Evolutionary conservation across 768 basidiomycete species (phyloP).

Genomic region (Boletus coccyginus): DNA sequence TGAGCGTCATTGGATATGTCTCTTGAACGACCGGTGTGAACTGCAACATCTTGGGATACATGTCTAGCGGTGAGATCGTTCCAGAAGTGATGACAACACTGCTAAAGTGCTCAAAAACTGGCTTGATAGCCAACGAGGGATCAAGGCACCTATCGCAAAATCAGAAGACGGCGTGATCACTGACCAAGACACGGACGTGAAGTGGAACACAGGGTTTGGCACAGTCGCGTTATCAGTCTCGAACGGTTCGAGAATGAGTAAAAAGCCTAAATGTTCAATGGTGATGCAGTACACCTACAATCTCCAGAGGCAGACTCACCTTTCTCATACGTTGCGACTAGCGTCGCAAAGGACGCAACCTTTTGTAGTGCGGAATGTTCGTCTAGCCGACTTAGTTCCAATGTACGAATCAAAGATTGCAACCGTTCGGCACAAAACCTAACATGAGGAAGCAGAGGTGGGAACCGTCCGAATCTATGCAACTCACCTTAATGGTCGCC

Average conservation of each 20-base stretch:
- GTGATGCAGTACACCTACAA: neutral
- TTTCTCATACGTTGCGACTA: slow-evolving; percentile 98
- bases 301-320: slow-evolving; percentile 41
- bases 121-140: slow-evolving; percentile 95
- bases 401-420: slow-evolving; percentile 88
- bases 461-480: neutral
- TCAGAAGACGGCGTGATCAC: slow-evolving; percentile 7
- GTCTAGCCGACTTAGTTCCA: slow-evolving; percentile 86
- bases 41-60: slow-evolving; percentile 99
- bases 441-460: neutral
- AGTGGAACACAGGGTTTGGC: slow-evolving; percentile 97
- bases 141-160: slow-evolving; percentile 76
- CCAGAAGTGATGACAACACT: slow-evolving; percentile 98
- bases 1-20: slow-evolving; percentile 96
- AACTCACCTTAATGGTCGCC: slow-evolving; percentile 80
- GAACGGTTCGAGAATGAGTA: slow-evolving; percentile 95
- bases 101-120: slow-evolving; percentile 97
- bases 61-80: slow-evolving; percentile 96
- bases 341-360: slow-evolving; percentile 92
- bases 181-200: slow-evolving; percentile 60
- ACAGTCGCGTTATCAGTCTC: slow-evolving; percentile 99
- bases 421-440: slow-evolving; percentile 97
- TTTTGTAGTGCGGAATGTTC: slow-evolving; percentile 92
- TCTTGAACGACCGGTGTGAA: slow-evolving; percentile 97
- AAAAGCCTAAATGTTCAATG: slow-evolving; percentile 60